Evolutionary conservation across 176 grass and related monocot genomes (phyloP), one percentile per base, ranked within the genome.

Genomic region (Aegilops bicornis): DNA sequence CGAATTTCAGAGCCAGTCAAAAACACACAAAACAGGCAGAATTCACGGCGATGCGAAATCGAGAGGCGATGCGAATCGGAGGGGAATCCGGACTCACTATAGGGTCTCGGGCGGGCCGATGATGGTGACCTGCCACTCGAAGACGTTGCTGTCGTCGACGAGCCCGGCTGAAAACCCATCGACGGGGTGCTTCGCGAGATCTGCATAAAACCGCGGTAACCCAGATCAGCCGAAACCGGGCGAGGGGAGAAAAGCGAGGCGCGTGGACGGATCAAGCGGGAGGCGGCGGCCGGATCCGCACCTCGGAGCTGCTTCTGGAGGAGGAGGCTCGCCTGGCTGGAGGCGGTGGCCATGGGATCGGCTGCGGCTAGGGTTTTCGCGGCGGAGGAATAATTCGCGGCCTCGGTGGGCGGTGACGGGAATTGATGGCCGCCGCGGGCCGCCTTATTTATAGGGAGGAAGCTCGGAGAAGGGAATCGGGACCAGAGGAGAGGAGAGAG

Each of bases 51-150:
- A 84, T 30, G 56, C 76, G 64, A 47, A 42, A 81, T 25, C 68
- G 35, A 82, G 86, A 27, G 10, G 37, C 35, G 77, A 63, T 33
- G 14, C 8, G 8, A 74, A 64, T 50, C 54, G 54, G 33, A 63
- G 73, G 35, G 37, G 78, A 81, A 87, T 79, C 69, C 78, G 10
- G 29, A 91, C 95, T 95, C 95, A 98, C 95, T 98, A 98, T 11
- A 98, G 88, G 60, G 95, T 98, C 8, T 98, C 95, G 1, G 93
- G 95, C 64, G 95, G 95, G 30, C 95, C 95, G 87, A 98, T 98
- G 89, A 98, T 93, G 84, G 91, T 98, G 88, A 95, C 95, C 85
- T 97, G 91, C 95, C 95, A 97, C 81, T 92, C 90, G 77, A 97
- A 97, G 10, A 97, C 81, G 88, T 90, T 98, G 87, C 83, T 85